These are phyloP conservation scores for Leishmania turanica DNA, from an alignment of 208 protist genomes.

Conservation along the genomic window DNA sequence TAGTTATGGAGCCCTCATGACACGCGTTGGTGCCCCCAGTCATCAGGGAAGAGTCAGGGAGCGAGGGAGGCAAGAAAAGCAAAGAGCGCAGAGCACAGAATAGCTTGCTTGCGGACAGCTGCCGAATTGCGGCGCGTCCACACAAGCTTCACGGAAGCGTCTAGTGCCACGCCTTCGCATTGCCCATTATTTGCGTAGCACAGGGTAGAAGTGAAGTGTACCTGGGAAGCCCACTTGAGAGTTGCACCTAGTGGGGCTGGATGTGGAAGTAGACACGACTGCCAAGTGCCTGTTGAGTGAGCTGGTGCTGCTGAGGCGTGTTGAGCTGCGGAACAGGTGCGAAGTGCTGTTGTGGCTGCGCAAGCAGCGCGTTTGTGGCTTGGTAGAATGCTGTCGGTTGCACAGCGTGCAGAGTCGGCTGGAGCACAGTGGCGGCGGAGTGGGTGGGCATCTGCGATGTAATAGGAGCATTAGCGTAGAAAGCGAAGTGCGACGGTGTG, in stretches of 20 bases:
- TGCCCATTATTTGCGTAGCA: no score
- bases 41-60: not conserved
- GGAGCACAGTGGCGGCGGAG: constrained; percentile 17
- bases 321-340: constrained; percentile 8
- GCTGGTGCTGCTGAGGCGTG: constrained; percentile 4
- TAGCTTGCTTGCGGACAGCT: not conserved
- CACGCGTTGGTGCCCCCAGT: not conserved
- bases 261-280: constrained; percentile 30
- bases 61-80: not conserved
- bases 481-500: constrained; percentile 11
- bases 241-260: constrained; percentile 1
- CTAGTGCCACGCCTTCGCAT: no score
- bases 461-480: constrained; percentile 24
- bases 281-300: constrained; percentile 5
- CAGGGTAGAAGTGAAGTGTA: not conserved
- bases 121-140: not conserved
- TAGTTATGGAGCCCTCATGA: not conserved
- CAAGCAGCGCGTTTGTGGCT: not conserved
- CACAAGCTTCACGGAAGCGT: not conserved
- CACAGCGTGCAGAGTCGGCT: constrained; percentile 10
- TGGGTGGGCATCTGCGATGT: constrained; percentile 8
- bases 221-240: not conserved
- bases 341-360: constrained; percentile 15
- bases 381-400: constrained; percentile 27
- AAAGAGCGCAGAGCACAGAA: not conserved